Base-by-base conservation (phyloP, 2,329 filamentous ascomycete species). In the Aspergillus quadricinctus region DNA sequence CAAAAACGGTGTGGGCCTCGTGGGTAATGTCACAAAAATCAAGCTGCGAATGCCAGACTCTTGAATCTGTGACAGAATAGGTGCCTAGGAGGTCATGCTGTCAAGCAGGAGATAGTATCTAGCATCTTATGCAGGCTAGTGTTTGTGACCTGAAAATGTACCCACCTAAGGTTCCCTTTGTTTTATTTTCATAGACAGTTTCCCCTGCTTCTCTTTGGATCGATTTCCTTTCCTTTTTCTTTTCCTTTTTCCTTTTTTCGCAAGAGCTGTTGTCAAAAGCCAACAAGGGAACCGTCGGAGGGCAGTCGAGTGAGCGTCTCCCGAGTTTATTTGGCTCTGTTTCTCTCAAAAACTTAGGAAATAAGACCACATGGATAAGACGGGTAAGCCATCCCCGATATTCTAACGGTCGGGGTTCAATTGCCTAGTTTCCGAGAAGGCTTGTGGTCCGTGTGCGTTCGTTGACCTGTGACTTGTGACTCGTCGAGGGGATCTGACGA, bases 331-430 rank as follows among this genome's bases (percentile, higher is more conserved):
- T 59, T 27, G 40, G 45, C 49, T 40, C 21, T 35, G 54, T 23
- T 19, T 27, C 21, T 48, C 45, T 31, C 35, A 17, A 14, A 37
- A 37, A 37, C n/a, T 29, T 17, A 45, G 48, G 14, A 19, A 43
- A 43, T 43, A 2, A 23, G 23, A 23, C 19, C 41, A 23, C 29
- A 4, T 37, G 31, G 8, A 54, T 21, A n/a, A 52, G 50, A 51
- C 40, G 53, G 48, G 31, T 53, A 49, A 29, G 23, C 29, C 45
- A 40, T 51, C 52, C 28, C 56, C 56, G n/a, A 49, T 3, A 23
- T 23, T 23, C 48, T 37, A 61, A 56, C 55, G 46, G 55, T 57
- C 55, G 53, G 59, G 57, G 50, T 50, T 48, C 37, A 40, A 54
- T 48, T 49, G 49, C 37, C 56, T 60, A 55, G 57, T 52, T 55